Evolutionary conservation across 129 eudicot species (phyloP).

Genomic region (Flaveria linearis): DNA sequence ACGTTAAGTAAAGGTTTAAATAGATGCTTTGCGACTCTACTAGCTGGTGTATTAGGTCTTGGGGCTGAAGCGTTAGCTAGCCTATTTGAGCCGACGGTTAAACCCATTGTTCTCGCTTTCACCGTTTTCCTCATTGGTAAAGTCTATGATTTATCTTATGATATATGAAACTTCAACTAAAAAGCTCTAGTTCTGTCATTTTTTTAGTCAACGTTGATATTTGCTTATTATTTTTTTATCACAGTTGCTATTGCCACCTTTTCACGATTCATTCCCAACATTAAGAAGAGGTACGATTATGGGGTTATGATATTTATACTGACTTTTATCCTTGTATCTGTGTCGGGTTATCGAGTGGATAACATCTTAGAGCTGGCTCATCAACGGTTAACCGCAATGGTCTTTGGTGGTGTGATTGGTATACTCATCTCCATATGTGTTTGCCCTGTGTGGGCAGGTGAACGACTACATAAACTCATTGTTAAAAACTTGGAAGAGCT

Average conservation of each 20-base stretch:
- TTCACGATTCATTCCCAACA: constrained; percentile 63
- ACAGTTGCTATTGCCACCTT: constrained; percentile 68
- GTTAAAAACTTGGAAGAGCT: constrained; percentile 59
- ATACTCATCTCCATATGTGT: constrained; percentile 55
- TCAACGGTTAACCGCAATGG: constrained; percentile 61
- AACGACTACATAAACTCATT: constrained; percentile 62
- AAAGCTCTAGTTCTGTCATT: too few species aligned
- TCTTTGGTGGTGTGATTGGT: constrained; percentile 63
- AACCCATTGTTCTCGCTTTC: constrained; percentile 57
- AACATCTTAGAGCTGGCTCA: constrained; percentile 56
- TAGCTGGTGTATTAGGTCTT: constrained; percentile 72
- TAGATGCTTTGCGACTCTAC: constrained; percentile 68
- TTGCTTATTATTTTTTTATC: not conserved
- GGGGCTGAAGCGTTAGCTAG: constrained; percentile 64
- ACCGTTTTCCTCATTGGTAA: constrained; percentile 68
- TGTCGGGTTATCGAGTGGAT: constrained; percentile 69
- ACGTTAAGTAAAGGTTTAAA: constrained; percentile 68
- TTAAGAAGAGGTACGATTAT: constrained; percentile 76
- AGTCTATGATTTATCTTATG: not conserved
- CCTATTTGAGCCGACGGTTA: constrained; percentile 50
- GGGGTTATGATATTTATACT: constrained; percentile 75
- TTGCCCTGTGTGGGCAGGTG: constrained; percentile 92
- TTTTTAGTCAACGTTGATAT: too few species aligned
- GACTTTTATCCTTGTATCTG: constrained; percentile 63
- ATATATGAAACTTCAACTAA: too few species aligned